Evolutionary conservation across 352 stramenopile species (phyloP), one percentile per base, ranked within the genome.

Genomic region (Phytophthora tubulina): DNA sequence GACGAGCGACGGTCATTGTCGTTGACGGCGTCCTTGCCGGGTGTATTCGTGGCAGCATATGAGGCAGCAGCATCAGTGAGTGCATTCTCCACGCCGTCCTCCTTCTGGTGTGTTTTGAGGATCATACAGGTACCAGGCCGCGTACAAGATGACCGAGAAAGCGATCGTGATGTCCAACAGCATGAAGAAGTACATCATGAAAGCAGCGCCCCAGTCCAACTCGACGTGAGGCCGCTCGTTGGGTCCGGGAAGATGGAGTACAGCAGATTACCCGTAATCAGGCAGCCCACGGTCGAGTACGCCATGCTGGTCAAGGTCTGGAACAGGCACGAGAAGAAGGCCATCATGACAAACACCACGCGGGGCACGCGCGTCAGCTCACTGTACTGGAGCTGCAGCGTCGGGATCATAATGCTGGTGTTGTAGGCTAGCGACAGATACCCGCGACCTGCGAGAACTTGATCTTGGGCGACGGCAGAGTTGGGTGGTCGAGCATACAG

Each of bases 221-320:
- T 61, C 60, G 52, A 83, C 79, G 35, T 71, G 17, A 82, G 59
- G 13, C 72, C 68, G 10, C 39, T 76, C 8, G 15, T 51, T 30
- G 48, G 30, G 56, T 82, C 52, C 32, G 69, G 71, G 64, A 70
- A 84, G 49, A 86, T 86, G 35, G 75, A 70, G 71, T 84, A 87
- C 33, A 27, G 72, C 58, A 85, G 71, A 68, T 83, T 85, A 51
- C 75, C 72, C 15, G 79, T 73, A 52, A 87, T 85, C 70, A 86
- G 80, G 68, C 80, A 87, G 39, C 79, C 79, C 13, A 86, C 68
- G 10, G 72, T 62, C 46, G 75, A 84, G 62, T 82, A 69, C 80
- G 21, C 21, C 21, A 27, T 27, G 21, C 21, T 27, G 21, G 21
- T 27, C 21, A 27, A 27, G 21, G 2, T 27, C 21, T 21, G 21